Percentiles rank a stretch among this genome's conserved stretches.
Conservation (phyloP, 2,329 filamentous ascomycete species). For the Calonectria naviculata region DNA sequence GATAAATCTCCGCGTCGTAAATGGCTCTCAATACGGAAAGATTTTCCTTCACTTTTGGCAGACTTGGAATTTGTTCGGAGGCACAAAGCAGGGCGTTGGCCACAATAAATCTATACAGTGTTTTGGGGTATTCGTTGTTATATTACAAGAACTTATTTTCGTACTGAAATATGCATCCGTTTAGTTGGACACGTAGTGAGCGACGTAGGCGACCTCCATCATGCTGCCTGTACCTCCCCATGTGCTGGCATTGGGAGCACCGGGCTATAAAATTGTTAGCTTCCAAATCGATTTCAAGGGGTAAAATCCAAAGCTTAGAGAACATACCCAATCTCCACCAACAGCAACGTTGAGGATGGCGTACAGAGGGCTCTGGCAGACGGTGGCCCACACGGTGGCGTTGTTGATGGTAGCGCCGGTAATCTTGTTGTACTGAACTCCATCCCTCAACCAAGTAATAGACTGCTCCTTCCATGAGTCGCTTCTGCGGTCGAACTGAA, state of each 20-base stretch:
- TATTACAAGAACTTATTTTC: background rate
- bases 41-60: background rate
- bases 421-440: conserved; percentile 54
- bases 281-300: background rate
- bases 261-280: conserved; percentile 50
- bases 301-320: background rate
- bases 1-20: background rate
- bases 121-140: background rate
- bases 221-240: conserved; percentile 53
- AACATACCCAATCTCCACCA: conserved; percentile 63
- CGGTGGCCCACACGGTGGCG: conserved; percentile 57
- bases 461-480: conserved; percentile 58
- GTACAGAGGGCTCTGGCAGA: conserved; percentile 63
- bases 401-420: conserved; percentile 58
- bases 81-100: background rate
- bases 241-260: conserved; percentile 57
- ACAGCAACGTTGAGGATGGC: conserved; percentile 67
- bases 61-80: background rate
- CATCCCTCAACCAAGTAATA: conserved; percentile 64
- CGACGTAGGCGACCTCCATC: conserved; percentile 60
- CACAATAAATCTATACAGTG: background rate
- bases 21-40: background rate
- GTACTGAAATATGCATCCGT: no score
- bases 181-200: conserved; percentile 40
- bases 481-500: conserved; percentile 61